A percentile compares a stretch with the other conserved stretches of the same genome.
Evolutionary conservation across 192 early-diverging fungal species (phyloP).

Genomic region (Coemansia sp.): DNA sequence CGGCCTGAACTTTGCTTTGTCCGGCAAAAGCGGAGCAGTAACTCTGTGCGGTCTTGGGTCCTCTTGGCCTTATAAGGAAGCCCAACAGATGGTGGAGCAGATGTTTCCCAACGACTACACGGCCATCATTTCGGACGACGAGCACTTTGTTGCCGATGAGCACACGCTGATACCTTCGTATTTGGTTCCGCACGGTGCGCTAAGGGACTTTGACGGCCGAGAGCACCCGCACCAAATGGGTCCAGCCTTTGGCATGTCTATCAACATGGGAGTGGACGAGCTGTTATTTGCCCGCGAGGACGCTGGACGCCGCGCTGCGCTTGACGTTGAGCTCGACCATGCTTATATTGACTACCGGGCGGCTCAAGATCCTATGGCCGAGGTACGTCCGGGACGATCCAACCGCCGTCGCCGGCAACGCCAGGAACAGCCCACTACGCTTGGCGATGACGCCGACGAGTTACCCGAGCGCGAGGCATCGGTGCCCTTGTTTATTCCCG

Average conservation of each 20-base stretch:
- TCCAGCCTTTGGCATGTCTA: conserved; percentile 58
- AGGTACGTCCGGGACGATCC: conserved; percentile 19
- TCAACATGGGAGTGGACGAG: conserved; percentile 51
- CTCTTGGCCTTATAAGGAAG: conserved; percentile 40
- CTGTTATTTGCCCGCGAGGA: conserved; percentile 57
- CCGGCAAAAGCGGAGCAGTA: conserved; percentile 68
- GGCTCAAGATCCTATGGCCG: conserved; percentile 30
- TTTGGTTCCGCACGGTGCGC: conserved; percentile 57
- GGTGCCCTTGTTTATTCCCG: conserved; percentile 55
- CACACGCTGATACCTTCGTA: conserved; percentile 70
- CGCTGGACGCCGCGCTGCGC: conserved; percentile 36
- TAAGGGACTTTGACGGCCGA: conserved; percentile 67
- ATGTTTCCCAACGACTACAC: conserved; percentile 76
- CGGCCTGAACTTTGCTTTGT: conserved; percentile 70
- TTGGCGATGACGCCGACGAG: conserved; percentile 10
- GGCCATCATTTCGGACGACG: conserved; percentile 62
- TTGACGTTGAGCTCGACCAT: conserved; percentile 56
- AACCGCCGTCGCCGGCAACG: background rate
- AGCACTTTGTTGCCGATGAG: conserved; percentile 70
- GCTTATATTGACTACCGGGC: conserved; percentile 41
- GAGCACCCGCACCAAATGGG: conserved; percentile 63
- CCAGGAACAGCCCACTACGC: background rate
- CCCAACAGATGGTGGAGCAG: conserved; percentile 64
- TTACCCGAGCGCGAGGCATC: conserved; percentile 40
- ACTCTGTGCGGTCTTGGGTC: conserved; percentile 68